Evolutionary conservation across 1,284 basidiomycete genomes (phyloP).

Genomic region (Cutaneotrichosporon sp.): DNA sequence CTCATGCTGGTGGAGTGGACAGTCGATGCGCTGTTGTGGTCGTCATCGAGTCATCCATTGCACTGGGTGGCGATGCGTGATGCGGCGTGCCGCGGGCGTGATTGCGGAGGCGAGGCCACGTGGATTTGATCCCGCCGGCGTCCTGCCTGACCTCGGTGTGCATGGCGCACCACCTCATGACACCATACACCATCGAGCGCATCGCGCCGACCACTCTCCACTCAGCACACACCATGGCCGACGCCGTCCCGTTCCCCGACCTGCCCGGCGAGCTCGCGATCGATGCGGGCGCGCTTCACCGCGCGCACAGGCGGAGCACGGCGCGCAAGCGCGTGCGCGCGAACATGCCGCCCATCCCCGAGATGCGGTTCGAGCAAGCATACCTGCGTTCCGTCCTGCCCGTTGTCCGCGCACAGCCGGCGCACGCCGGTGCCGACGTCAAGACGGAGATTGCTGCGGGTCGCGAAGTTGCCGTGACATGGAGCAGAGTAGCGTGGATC

Average conservation of each 20-base stretch:
- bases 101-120: not conserved
- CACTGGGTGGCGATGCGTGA: too few relatives aligned
- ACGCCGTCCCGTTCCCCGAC: conserved; percentile 24
- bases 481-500: conserved; percentile 37
- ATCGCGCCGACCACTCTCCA: too few relatives aligned
- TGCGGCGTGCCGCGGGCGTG: not conserved
- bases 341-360: conserved; percentile 43
- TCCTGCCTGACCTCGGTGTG: not conserved
- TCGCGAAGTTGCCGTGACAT: conserved; percentile 37
- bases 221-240: conserved; percentile 4
- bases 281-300: conserved; percentile 15
- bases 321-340: conserved; percentile 37
- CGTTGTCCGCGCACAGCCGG: conserved; percentile 23
- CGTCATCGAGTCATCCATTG: not conserved
- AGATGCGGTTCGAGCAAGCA: conserved; percentile 47
- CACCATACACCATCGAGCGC: too few relatives aligned
- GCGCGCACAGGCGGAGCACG: conserved; percentile 23
- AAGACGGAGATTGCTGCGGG: conserved; percentile 25
- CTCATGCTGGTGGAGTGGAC: conserved; percentile 41
- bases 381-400: conserved; percentile 24
- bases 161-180: not conserved
- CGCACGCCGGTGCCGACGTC: not conserved
- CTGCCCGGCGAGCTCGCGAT: conserved; percentile 12
- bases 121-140: not conserved
- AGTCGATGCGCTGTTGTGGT: not conserved